phyloP scores from a whole-genome alignment of 2,329 filamentous ascomycete species.

The Curvularia sp. region DNA sequence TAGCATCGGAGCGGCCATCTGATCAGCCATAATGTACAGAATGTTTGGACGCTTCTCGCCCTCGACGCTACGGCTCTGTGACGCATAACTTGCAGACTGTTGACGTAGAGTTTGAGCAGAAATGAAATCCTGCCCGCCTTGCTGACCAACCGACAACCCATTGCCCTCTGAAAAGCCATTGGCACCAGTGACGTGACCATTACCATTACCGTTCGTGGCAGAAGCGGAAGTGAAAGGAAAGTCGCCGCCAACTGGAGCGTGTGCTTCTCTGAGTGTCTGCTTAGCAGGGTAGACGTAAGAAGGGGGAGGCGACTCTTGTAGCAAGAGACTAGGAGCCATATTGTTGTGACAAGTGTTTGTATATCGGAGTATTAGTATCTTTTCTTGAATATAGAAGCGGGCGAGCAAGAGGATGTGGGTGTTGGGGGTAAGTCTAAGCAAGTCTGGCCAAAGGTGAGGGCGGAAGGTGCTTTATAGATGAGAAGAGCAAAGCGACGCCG shows the following conservation, averaged over 20 bases:
- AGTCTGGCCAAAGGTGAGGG: conserved; percentile 18
- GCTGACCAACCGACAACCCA: conserved; percentile 20
- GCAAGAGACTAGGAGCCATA: conserved; percentile 45
- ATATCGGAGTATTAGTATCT: not conserved
- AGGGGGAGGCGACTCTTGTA: conserved; percentile 32
- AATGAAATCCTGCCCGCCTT: conserved; percentile 32
- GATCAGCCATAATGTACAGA: conserved; percentile 95
- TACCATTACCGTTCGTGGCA: conserved; percentile 23
- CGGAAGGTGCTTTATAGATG: conserved; percentile 26
- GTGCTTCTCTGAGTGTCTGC: conserved; percentile 32
- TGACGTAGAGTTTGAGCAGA: conserved; percentile 39
- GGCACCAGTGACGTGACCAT: conserved; percentile 20
- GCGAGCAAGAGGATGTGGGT: not conserved
- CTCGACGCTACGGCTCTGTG: conserved; percentile 19
- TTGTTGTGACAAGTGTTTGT: not conserved
- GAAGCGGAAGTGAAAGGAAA: conserved; percentile 25
- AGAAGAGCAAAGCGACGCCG: conserved; percentile 7
- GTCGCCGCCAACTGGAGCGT: conserved; percentile 26
- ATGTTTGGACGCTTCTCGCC: conserved; percentile 69
- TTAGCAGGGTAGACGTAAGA: conserved; percentile 28
- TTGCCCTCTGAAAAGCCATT: conserved; percentile 23
- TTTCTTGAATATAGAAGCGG: not conserved
- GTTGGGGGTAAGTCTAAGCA: not conserved
- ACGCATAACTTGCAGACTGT: conserved; percentile 36
- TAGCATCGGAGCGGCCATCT: conserved; percentile 86